These are phyloP conservation scores for Mediolabrus comicus DNA, from an alignment of 108 stramenopile species.

Conservation along the genomic window DNA sequence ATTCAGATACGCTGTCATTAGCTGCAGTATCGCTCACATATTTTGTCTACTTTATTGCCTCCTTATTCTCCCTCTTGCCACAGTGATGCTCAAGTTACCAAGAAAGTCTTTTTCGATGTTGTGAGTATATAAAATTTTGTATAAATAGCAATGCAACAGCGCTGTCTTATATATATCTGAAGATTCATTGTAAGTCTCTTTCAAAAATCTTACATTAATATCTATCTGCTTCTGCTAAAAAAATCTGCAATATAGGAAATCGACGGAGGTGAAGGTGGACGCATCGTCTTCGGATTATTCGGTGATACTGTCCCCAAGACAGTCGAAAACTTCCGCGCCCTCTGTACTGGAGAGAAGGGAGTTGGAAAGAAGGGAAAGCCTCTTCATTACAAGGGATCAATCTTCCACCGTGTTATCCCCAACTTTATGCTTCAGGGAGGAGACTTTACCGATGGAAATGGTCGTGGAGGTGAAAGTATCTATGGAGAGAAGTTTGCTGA, in stretches of 20 bases:
- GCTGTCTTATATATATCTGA: too few relatives aligned
- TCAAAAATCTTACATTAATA: too few relatives aligned
- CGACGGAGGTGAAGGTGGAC: slow-evolving; percentile 60
- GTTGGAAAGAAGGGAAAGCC: slow-evolving; percentile 78
- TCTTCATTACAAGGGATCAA: slow-evolving; percentile 75
- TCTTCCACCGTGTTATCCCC: slow-evolving; percentile 82
- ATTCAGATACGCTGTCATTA: neutral
- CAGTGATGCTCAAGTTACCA: slow-evolving; percentile 60
- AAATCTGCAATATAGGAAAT: slow-evolving; percentile 34
- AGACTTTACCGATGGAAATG: slow-evolving; percentile 87
- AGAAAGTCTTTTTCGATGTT: slow-evolving; percentile 92
- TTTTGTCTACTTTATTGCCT: neutral
- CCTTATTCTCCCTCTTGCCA: neutral
- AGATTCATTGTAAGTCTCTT: too few relatives aligned
- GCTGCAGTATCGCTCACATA: neutral
- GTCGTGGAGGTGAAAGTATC: slow-evolving; percentile 77
- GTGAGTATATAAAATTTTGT: too few relatives aligned
- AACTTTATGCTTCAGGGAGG: slow-evolving; percentile 90
- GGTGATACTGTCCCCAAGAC: slow-evolving; percentile 94
- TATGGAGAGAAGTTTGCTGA: slow-evolving; percentile 86
- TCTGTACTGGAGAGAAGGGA: slow-evolving; percentile 93
- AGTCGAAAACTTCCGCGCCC: slow-evolving; percentile 91
- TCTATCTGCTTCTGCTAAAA: too few relatives aligned
- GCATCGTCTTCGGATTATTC: slow-evolving; percentile 89
- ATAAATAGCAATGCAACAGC: too few relatives aligned